Conservation (phyloP, 2,329 filamentous ascomycete species). For the Stemphylium vesicarium region DNA sequence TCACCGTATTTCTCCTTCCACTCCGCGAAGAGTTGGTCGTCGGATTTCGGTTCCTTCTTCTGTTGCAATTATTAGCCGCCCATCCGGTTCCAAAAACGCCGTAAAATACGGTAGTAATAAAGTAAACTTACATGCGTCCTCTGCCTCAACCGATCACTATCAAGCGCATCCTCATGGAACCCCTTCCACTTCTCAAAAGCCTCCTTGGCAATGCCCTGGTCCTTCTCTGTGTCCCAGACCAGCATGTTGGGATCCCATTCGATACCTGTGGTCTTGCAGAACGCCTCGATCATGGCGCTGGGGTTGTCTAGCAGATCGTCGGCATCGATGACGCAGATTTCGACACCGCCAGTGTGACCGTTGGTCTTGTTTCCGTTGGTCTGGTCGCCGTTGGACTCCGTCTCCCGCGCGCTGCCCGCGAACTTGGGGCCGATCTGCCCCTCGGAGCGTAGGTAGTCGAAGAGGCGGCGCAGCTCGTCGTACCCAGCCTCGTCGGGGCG, state of each 20-base stretch:
- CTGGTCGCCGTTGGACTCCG: conserved; percentile 30
- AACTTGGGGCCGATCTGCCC: conserved; percentile 73
- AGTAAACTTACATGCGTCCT: conserved; percentile 62
- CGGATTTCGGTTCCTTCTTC: conserved; percentile 67
- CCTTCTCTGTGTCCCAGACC: conserved; percentile 78
- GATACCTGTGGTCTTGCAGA: conserved; percentile 81
- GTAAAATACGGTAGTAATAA: no score
- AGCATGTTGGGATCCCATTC: conserved; percentile 81
- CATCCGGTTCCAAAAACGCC: no score
- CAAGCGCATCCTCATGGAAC: conserved; percentile 93
- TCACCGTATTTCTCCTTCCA: conserved; percentile 78
- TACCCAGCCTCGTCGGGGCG: conserved; percentile 90
- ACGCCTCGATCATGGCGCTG: conserved; percentile 73
- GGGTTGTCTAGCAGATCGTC: conserved; percentile 93
- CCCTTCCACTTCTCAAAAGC: conserved; percentile 97
- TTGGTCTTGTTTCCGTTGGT: conserved; percentile 25
- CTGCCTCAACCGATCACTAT: conserved; percentile 77
- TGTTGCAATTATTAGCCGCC: conserved; percentile 19
- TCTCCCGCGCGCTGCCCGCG: conserved; percentile 52
- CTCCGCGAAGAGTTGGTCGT: conserved; percentile 71
- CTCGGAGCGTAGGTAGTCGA: conserved; percentile 78
- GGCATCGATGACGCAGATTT: conserved; percentile 88
- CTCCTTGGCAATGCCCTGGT: conserved; percentile 70
- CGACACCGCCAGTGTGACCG: conserved; percentile 54
- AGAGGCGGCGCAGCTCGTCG: conserved; percentile 81